Evolutionary conservation across 495 filamentous ascomycete species (phyloP).

Genomic region (Thozetella sp.): DNA sequence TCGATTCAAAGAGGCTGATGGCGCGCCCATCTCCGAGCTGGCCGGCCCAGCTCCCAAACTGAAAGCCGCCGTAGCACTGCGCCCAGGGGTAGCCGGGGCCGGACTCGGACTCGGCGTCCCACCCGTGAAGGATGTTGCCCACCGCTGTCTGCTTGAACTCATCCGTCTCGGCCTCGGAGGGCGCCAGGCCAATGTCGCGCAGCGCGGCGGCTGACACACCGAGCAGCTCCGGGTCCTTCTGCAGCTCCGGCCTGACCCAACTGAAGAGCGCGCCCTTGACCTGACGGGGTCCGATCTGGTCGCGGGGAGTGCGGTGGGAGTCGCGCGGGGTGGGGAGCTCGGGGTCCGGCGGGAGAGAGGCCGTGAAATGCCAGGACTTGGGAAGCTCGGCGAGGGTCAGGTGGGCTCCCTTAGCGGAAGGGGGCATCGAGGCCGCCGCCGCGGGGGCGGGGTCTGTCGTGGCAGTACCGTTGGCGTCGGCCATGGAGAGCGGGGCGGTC

Average conservation of each 20-base stretch:
- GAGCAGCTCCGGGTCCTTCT: constrained; percentile 74
- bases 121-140: constrained; percentile 76
- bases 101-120: constrained; percentile 58
- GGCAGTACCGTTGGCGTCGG: constrained; percentile 18
- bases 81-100: constrained; percentile 91
- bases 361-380: constrained; percentile 85
- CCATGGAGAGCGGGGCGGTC: constrained; percentile 18
- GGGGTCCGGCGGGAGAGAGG: constrained; percentile 75
- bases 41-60: constrained; percentile 89
- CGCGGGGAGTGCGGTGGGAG: constrained; percentile 78
- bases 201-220: constrained; percentile 77
- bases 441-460: constrained; percentile 1
- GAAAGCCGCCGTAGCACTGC: constrained; percentile 93
- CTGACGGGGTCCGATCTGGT: constrained; percentile 75
- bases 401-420: constrained; percentile 12
- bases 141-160: constrained; percentile 77
- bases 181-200: constrained; percentile 71
- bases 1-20: constrained; percentile 90
- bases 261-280: constrained; percentile 89
- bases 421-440: neutral
- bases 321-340: constrained; percentile 76
- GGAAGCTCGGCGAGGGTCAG: constrained; percentile 69
- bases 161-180: constrained; percentile 66
- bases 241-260: constrained; percentile 78
- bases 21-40: constrained; percentile 95